Evolutionary conservation across 768 basidiomycete species (phyloP).

Genomic region (Exidia glandulosa): DNA sequence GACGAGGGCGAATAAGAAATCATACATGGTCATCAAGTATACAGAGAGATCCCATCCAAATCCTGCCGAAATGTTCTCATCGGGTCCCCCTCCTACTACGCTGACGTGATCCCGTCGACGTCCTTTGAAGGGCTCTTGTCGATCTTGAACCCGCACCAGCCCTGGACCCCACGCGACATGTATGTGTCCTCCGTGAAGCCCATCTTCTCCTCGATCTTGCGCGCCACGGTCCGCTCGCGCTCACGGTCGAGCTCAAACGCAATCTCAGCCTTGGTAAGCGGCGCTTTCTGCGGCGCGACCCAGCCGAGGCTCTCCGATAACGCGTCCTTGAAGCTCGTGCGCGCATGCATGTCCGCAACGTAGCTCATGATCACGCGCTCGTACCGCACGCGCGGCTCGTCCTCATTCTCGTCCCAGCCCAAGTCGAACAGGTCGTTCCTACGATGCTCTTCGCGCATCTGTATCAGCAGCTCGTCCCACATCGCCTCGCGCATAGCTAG

Average conservation of each 20-base stretch:
- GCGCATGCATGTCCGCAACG: neutral
- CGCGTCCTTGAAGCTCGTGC: neutral
- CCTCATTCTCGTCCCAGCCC: neutral
- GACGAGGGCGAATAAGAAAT: too few relatives aligned
- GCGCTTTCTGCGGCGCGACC: neutral
- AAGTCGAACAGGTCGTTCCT: neutral
- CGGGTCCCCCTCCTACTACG: too few relatives aligned
- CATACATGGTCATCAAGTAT: too few relatives aligned
- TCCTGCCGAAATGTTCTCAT: too few relatives aligned
- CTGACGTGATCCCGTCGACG: too few relatives aligned
- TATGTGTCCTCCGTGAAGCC: neutral
- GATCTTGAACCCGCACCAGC: neutral
- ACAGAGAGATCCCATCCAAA: too few relatives aligned
- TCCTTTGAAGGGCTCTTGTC: too few relatives aligned
- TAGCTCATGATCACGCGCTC: neutral
- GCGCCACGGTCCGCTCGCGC: neutral
- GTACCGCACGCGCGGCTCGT: neutral
- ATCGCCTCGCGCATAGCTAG: conserved; percentile 61
- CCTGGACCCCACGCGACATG: neutral
- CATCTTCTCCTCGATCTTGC: neutral
- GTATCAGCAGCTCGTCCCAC: conserved; percentile 64
- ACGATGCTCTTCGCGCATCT: conserved; percentile 20
- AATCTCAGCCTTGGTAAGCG: neutral
- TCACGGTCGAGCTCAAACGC: neutral
- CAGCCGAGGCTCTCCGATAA: neutral